Percentiles rank a stretch among this genome's conserved stretches.
Evolutionary conservation across 2,329 filamentous ascomycete species (phyloP).

Genomic region (Trichoderma arundinaceum): DNA sequence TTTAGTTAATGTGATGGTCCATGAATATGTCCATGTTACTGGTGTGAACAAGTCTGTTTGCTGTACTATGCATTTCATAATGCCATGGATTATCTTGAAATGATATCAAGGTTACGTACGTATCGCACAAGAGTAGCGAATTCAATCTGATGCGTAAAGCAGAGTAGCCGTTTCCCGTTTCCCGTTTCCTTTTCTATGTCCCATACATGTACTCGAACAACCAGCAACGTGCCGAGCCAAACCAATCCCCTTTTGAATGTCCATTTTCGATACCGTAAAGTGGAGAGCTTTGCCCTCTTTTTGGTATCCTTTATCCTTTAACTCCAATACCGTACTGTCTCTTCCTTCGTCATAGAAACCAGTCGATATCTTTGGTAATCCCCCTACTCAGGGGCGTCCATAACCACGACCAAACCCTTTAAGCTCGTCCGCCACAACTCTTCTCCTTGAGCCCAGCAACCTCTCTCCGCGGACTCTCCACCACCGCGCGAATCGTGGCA

Average conservation of each 20-base stretch:
- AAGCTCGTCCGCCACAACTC: not conserved
- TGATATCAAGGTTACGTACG: too few species aligned
- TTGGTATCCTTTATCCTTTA: too few species aligned
- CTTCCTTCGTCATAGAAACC: not conserved
- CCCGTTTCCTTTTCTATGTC: not conserved
- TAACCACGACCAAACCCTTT: too few species aligned
- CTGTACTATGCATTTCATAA: too few species aligned
- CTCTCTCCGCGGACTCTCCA: not conserved
- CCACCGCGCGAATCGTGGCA: conserved; percentile 16
- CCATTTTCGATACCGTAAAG: not conserved
- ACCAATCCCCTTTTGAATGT: too few species aligned
- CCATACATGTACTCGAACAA: not conserved
- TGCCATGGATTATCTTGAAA: not conserved
- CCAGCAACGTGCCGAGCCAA: not conserved
- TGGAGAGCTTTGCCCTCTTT: conserved; percentile 2
- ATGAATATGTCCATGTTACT: not conserved
- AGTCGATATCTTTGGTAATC: not conserved
- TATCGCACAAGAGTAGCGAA: too few species aligned
- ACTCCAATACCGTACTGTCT: too few species aligned
- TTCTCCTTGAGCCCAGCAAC: not conserved
- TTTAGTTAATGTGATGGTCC: conserved; percentile 22
- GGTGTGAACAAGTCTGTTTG: not conserved
- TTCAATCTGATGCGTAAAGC: not conserved
- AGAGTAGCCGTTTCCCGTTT: not conserved
- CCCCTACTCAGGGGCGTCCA: too few species aligned